Evolutionary conservation across 2,329 filamentous ascomycete species (phyloP).

Genomic region (Apiospora marii): DNA sequence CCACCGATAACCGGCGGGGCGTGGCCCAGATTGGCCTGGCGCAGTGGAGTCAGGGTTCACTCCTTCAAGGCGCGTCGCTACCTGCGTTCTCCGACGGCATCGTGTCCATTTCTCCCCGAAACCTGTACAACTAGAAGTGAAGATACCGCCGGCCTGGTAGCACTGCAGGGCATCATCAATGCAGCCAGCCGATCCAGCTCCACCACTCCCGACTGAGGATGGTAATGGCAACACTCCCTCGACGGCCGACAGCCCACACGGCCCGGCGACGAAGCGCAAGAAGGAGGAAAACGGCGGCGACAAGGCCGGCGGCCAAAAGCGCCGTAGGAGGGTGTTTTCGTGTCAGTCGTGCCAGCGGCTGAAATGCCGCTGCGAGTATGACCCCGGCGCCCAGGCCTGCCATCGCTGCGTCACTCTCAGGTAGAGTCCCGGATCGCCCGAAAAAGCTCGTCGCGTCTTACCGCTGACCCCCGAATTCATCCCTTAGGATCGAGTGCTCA

Average conservation of each 20-base stretch:
- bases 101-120: constrained; percentile 23
- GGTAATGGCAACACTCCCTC: constrained; percentile 1
- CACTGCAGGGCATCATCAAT: constrained; percentile 20
- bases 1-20: constrained; percentile 22
- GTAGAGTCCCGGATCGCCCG: constrained; percentile 15
- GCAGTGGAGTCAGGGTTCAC: background rate
- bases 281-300: constrained; percentile 25
- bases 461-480: background rate
- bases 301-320: constrained; percentile 24
- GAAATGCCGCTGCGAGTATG: constrained; percentile 31
- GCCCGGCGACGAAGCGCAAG: constrained; percentile 12
- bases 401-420: constrained; percentile 29
- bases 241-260: background rate
- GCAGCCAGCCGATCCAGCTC: constrained; percentile 22
- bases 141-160: constrained; percentile 19
- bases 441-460: background rate
- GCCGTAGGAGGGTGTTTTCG: constrained; percentile 29
- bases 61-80: background rate
- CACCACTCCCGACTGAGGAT: constrained; percentile 22
- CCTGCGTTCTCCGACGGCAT: constrained; percentile 26
- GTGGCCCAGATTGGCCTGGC: background rate
- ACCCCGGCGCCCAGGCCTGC: constrained; percentile 29
- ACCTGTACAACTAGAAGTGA: constrained; percentile 18
- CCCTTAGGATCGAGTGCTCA: constrained; percentile 28
- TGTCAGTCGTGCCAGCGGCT: constrained; percentile 31